These are phyloP conservation scores for Blattamonas nauphoetae DNA, from an alignment of 78 protist species.

Conservation along the genomic window DNA sequence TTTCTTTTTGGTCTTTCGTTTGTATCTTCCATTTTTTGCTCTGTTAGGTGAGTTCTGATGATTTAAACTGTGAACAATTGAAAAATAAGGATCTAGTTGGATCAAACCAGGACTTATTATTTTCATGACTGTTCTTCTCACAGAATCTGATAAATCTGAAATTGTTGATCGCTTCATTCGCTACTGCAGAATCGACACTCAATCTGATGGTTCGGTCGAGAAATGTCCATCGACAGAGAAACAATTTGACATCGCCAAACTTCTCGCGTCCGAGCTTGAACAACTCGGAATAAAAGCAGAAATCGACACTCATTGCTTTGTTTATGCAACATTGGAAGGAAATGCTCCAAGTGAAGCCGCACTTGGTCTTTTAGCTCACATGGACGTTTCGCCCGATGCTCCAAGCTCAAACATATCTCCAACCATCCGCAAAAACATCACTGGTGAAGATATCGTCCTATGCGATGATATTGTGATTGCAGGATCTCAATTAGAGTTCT, in stretches of 20 bases:
- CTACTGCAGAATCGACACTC: background rate
- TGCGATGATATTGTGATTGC: background rate
- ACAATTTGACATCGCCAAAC: conserved; percentile 16
- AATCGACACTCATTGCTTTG: background rate
- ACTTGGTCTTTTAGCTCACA: conserved; percentile 10
- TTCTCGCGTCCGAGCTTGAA: conserved; percentile 16
- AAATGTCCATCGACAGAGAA: conserved; percentile 10
- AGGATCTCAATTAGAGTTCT: background rate
- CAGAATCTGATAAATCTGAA: background rate
- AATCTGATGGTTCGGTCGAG: background rate
- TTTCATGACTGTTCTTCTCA: background rate
- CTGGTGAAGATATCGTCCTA: background rate
- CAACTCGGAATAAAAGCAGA: conserved; percentile 15
- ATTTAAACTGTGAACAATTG: no score
- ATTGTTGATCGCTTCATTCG: background rate
- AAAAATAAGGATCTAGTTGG: no score
- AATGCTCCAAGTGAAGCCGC: background rate
- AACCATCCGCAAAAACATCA: background rate
- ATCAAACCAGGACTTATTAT: no score
- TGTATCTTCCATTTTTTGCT: no score
- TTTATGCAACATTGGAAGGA: conserved; percentile 5
- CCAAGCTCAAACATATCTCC: background rate
- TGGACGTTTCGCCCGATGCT: conserved; percentile 15
- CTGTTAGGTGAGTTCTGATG: no score
- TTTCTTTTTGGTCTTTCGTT: no score